Percentiles rank a stretch among this genome's conserved stretches.
Evolutionary conservation across 2,329 filamentous ascomycete species (phyloP).

Genomic region (Colletotrichum lini): DNA sequence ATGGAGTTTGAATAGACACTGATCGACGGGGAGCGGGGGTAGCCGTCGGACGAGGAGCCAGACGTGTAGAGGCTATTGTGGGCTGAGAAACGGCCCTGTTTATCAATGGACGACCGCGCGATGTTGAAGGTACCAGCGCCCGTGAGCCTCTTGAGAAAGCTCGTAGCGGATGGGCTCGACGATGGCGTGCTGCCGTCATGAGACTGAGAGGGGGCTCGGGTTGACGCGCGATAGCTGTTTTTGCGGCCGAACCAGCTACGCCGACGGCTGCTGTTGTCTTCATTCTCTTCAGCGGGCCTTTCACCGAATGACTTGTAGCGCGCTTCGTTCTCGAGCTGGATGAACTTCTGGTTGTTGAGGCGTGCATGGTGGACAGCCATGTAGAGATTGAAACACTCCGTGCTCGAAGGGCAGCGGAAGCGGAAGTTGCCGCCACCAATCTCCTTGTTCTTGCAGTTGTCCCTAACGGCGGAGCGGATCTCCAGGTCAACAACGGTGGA

Average conservation of each 20-base stretch:
- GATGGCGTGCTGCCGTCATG: constrained; percentile 77
- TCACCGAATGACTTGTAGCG: constrained; percentile 80
- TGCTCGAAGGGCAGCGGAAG: constrained; percentile 83
- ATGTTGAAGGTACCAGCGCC: constrained; percentile 84
- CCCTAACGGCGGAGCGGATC: constrained; percentile 87
- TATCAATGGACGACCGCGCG: constrained; percentile 80
- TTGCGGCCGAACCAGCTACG: constrained; percentile 74
- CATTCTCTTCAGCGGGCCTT: constrained; percentile 64
- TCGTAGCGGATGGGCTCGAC: constrained; percentile 75
- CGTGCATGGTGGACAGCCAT: constrained; percentile 88
- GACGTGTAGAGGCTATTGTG: constrained; percentile 74
- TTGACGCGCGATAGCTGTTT: constrained; percentile 75
- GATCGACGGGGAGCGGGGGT: constrained; percentile 70
- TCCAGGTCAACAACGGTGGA: constrained; percentile 95
- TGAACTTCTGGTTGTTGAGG: constrained; percentile 93
- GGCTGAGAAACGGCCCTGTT: constrained; percentile 63
- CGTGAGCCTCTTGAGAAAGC: constrained; percentile 85
- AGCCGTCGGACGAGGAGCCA: constrained; percentile 65
- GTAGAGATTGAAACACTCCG: constrained; percentile 88
- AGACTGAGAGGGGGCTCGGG: constrained; percentile 74
- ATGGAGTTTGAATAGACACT: constrained; percentile 66
- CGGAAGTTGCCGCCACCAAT: constrained; percentile 84
- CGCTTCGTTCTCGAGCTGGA: constrained; percentile 75
- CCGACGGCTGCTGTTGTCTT: constrained; percentile 61
- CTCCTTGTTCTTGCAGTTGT: constrained; percentile 77